phyloP scores from a whole-genome alignment of 139 green algal species.

The Zygnema circumcarinatum region DNA sequence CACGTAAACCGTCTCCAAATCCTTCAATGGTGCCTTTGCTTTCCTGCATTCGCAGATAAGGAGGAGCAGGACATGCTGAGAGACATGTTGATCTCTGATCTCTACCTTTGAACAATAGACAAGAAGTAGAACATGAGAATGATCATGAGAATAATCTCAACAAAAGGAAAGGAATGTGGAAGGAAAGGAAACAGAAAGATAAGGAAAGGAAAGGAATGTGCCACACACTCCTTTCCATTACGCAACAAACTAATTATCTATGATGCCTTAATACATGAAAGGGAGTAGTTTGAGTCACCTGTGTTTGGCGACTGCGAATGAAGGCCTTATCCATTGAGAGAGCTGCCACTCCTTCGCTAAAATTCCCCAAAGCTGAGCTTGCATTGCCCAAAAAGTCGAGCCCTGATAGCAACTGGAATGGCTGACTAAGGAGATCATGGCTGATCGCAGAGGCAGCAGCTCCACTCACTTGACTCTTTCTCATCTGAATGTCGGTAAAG shows the following conservation, averaged over 20 bases:
- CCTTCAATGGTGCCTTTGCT: slow-evolving; percentile 53
- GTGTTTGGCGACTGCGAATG: slow-evolving; percentile 54
- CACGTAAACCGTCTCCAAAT: slow-evolving; percentile 74
- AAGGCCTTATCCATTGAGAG: slow-evolving; percentile 62
- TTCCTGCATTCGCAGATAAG: slow-evolving; percentile 33
- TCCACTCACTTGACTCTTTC: slow-evolving; percentile 33
- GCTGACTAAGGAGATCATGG: slow-evolving; percentile 58
- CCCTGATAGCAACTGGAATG: slow-evolving; percentile 54
- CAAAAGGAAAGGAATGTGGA: not conserved
- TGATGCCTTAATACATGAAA: not conserved
- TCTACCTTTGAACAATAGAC: too few relatives aligned
- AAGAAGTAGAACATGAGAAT: too few relatives aligned
- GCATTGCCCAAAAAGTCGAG: slow-evolving; percentile 60
- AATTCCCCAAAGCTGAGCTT: slow-evolving; percentile 12
- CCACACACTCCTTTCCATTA: too few relatives aligned
- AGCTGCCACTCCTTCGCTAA: slow-evolving; percentile 50
- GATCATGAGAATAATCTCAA: too few relatives aligned
- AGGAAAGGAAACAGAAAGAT: not conserved
- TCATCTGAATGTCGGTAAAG: slow-evolving; percentile 33
- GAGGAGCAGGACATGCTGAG: too few relatives aligned
- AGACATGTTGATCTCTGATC: too few relatives aligned
- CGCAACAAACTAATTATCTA: too few relatives aligned
- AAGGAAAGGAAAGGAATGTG: not conserved
- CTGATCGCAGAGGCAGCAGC: not conserved
- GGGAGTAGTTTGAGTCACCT: slow-evolving; percentile 11